Base-by-base conservation (phyloP, 2,329 filamentous ascomycete species). In the Penicillium sp. region DNA sequence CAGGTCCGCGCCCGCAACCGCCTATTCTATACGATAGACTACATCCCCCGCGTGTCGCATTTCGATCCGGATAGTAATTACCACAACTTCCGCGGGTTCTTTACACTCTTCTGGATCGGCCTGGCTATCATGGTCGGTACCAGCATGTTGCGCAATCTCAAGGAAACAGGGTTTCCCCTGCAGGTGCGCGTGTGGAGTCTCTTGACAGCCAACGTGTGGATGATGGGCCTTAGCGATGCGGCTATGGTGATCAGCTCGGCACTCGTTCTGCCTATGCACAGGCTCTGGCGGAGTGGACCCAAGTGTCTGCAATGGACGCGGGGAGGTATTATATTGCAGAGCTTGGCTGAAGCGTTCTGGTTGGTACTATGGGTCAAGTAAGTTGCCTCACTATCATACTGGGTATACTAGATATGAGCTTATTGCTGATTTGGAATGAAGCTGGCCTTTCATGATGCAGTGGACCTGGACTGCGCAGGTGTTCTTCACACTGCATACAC, bases 401-500 rank as follows among this genome's bases (percentile, higher is more conserved):
- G 2, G 21, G 24, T 6, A 6, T 8, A 27, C 24, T 27, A 8
- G 8, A 8, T 27, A 27, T 27, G 24, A 8, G 5, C 5, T 27
- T 27, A 8, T 27, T 27, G 24, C 24, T 27, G 8, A 27, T 27
- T 27, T 27, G 24, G 8, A 24, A 43, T 29, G 46, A 52, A 83
- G 81, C 52, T 86, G 92, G 69, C 94, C 94, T 0, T 97, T 97
- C 62, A 74, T 88, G 64, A 81, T 95, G 8, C 82, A 89, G 48
- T 99, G 94, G 94, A 90, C 92, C 2, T 99, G 94, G 94, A 99
- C 94, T 0, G 88, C 93, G 2, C 94, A 97, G 70, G 94, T 99
- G 38, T 99, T 95, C 73, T 84, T 99, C 64, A 88, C 92, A 10
- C 80, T 99, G 32, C 94, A 99, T 74, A 88, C 92, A 42, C 86